A percentile compares a stretch with the other conserved stretches of the same genome.
Evolutionary conservation across 768 basidiomycete species (phyloP).

Genomic region (Coprinopsis marcescibilis): DNA sequence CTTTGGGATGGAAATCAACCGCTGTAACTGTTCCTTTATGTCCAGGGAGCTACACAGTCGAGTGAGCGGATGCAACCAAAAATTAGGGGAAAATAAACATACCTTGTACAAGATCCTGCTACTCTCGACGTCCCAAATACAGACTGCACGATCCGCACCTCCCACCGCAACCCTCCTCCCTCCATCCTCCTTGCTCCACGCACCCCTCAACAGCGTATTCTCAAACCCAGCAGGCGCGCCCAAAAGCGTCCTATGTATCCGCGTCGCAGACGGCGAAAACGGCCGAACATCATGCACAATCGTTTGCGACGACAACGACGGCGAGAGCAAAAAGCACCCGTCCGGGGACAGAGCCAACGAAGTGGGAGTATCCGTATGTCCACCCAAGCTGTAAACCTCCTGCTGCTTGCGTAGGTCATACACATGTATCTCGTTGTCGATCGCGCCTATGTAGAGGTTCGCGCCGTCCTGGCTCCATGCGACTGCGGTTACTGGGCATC

Average conservation of each 20-base stretch:
- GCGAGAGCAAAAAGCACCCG: slow-evolving; percentile 82
- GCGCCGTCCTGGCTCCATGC: slow-evolving; percentile 91
- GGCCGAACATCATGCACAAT: slow-evolving; percentile 92
- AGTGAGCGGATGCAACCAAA: background rate
- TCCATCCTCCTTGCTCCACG: slow-evolving; percentile 85
- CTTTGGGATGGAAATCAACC: slow-evolving; percentile 95
- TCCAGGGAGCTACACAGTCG: slow-evolving; percentile 65
- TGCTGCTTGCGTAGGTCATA: slow-evolving; percentile 86
- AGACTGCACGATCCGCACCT: slow-evolving; percentile 83
- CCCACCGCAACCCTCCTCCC: slow-evolving; percentile 83
- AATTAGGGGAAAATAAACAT: slow-evolving; percentile 4
- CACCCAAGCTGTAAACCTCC: slow-evolving; percentile 72
- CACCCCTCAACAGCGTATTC: slow-evolving; percentile 71
- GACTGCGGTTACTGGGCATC: slow-evolving; percentile 88
- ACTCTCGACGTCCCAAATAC: slow-evolving; percentile 83
- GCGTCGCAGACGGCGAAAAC: slow-evolving; percentile 79
- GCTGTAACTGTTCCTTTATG: slow-evolving; percentile 95
- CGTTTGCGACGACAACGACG: slow-evolving; percentile 83
- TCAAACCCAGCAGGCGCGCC: slow-evolving; percentile 97
- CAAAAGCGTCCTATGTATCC: slow-evolving; percentile 70
- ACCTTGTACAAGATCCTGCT: slow-evolving; percentile 78
- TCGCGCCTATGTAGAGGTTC: slow-evolving; percentile 82
- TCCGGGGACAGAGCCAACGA: slow-evolving; percentile 90
- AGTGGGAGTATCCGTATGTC: slow-evolving; percentile 90
- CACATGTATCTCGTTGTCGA: slow-evolving; percentile 97